A percentile compares a stretch with the other conserved stretches of the same genome.
Conservation (phyloP, 441 rosid genomes). For the Kokia cookei region DNA sequence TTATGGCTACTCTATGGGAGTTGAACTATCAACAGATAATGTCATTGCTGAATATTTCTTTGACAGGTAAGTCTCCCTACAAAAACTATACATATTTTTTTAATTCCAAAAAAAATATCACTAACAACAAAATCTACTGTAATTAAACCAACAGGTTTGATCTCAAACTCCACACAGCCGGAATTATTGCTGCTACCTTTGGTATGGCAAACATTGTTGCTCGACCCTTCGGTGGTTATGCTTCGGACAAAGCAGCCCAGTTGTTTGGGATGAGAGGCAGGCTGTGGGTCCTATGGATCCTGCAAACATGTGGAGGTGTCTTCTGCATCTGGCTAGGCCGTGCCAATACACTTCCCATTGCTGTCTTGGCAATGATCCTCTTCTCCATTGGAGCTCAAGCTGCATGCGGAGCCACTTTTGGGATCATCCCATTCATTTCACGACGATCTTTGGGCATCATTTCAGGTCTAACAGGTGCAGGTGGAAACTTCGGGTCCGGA, state of each 20-base stretch:
- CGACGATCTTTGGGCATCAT: slow-evolving; percentile 68
- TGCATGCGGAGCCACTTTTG: slow-evolving; percentile 1
- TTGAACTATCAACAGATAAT: not conserved
- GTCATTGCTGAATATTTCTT: slow-evolving; percentile 1
- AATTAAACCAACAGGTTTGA: not conserved
- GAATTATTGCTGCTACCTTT: slow-evolving; percentile 65
- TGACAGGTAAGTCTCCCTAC: not conserved
- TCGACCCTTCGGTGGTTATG: slow-evolving; percentile 68
- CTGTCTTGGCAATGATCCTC: not conserved
- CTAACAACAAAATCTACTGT: not conserved
- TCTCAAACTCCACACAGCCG: slow-evolving; percentile 61
- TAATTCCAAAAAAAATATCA: not conserved
- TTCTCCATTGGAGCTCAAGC: slow-evolving; percentile 2
- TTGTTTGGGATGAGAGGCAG: slow-evolving; percentile 1
- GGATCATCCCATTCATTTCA: slow-evolving; percentile 34
- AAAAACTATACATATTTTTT: not conserved
- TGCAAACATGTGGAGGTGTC: not conserved
- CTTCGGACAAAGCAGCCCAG: slow-evolving; percentile 6
- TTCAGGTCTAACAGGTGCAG: slow-evolving; percentile 72
- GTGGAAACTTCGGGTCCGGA: slow-evolving; percentile 82
- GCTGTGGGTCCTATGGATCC: slow-evolving; percentile 3
- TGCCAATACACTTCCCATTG: not conserved
- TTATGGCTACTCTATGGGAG: slow-evolving; percentile 1
- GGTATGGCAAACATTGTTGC: slow-evolving; percentile 76
- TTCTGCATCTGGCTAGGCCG: slow-evolving; percentile 3